Conservation (phyloP, 345 rosid genomes). For the Pugionium cornutum region DNA sequence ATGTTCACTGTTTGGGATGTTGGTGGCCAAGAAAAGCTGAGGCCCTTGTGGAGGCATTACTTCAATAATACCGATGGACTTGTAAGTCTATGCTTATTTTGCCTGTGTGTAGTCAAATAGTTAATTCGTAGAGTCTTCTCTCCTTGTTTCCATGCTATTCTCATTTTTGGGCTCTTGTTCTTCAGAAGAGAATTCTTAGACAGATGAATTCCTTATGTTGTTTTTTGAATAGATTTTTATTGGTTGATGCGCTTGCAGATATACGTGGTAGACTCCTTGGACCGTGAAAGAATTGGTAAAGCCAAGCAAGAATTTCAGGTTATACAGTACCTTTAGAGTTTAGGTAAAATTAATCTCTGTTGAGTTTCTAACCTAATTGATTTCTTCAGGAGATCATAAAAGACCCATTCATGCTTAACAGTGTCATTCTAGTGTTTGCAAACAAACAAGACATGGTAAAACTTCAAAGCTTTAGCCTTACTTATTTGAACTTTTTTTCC, state of each 20-base stretch:
- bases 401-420: conserved; percentile 95
- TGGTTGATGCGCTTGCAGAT: conserved; percentile 51
- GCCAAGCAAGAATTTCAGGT: conserved; percentile 98
- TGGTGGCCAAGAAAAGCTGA: conserved; percentile 95
- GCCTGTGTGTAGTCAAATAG: conserved; percentile 2
- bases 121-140: conserved; percentile 7
- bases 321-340: conserved; percentile 22
- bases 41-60: conserved; percentile 99
- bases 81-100: conserved; percentile 44
- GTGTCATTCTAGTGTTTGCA: conserved; percentile 93
- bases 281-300: conserved; percentile 88
- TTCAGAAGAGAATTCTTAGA: not conserved
- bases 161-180: not conserved
- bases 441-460: conserved; percentile 99
- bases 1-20: conserved; percentile 99
- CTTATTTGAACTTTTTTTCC: not conserved
- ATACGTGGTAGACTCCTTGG: conserved; percentile 97
- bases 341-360: conserved; percentile 18
- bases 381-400: conserved; percentile 75
- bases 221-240: not conserved
- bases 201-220: conserved; percentile 13
- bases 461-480: conserved; percentile 13
- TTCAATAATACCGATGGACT: conserved; percentile 97
- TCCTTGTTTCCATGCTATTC: not conserved
- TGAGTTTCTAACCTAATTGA: conserved; percentile 21